Evolutionary conservation across 139 green algal genomes (phyloP).

Genomic region (Chlorella sorokiniana): DNA sequence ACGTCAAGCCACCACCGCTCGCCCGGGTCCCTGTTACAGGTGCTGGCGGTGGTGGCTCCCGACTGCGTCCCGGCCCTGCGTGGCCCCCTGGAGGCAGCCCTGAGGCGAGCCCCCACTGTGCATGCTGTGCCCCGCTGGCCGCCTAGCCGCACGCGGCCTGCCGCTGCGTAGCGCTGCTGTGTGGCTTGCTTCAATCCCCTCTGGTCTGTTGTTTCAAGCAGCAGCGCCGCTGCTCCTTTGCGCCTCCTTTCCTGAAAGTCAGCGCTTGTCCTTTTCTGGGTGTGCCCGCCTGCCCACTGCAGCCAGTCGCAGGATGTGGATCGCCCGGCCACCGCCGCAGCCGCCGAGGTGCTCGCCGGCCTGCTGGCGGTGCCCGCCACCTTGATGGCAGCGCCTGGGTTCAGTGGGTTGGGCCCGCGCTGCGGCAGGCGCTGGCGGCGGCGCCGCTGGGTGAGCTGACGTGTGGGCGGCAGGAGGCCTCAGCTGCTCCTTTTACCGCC

Average conservation of each 20-base stretch:
- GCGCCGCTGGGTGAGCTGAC: slow-evolving; percentile 62
- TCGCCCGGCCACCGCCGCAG: slow-evolving; percentile 37
- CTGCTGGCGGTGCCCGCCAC: slow-evolving; percentile 50
- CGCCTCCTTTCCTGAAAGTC: neutral
- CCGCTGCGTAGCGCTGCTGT: too few species aligned
- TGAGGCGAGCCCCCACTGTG: neutral
- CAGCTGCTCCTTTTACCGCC: too few species aligned
- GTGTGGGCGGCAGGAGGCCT: too few species aligned
- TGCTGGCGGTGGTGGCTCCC: slow-evolving; percentile 31
- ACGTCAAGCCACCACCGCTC: neutral
- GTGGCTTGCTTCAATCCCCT: too few species aligned
- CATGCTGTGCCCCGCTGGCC: neutral
- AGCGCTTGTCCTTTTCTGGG: neutral
- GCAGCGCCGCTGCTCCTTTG: neutral
- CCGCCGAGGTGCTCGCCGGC: slow-evolving; percentile 66
- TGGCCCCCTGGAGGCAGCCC: neutral
- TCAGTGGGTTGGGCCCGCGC: slow-evolving; percentile 40
- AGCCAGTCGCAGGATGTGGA: slow-evolving; percentile 45
- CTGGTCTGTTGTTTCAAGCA: too few species aligned
- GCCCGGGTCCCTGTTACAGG: slow-evolving; percentile 11
- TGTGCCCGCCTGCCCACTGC: neutral
- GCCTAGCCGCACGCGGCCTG: too few species aligned
- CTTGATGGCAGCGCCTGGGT: slow-evolving; percentile 32
- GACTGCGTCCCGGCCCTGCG: neutral
- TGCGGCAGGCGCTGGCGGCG: slow-evolving; percentile 43